Base-by-base conservation (phyloP, 164 flowering plant species). In the Macadamia tetraphylla region DNA sequence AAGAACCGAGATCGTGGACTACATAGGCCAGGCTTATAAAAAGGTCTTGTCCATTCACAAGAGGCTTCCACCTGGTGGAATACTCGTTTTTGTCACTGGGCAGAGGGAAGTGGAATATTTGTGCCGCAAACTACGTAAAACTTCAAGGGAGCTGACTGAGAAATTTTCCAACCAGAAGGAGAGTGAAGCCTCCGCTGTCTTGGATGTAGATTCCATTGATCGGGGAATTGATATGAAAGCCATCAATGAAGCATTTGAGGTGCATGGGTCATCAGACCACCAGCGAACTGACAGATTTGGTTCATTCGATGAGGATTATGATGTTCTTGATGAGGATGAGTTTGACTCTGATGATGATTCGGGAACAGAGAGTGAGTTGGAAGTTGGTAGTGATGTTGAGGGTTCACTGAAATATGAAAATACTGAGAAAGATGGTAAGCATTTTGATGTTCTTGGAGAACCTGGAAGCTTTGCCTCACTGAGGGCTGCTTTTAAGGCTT, bases 81-180 rank as follows among this genome's bases (percentile, higher is more conserved):
- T 95, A 76, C 91, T 95, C 71, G 96, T 95, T 18, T 95, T 92
- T 73, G 90, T 92, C 67, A 95, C 99, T 43, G 98, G 99, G 67
- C 99, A 92, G 79, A 87, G 96, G 79, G 98, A 95, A 84, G 97
- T 95, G 31, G 96, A 95, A 43, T 78, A 80, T 71, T 76, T 95
- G 66, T 92, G 99, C 66, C 66, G 43, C 67, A 92, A 84, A 78
- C 76, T 95, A 29, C 88, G 93, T 9, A 83, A 79, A 76, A 92
- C 88, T 72, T 92, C 96, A 46, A 81, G 30, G 64, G 79, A 89
- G 69, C 68, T 83, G 62, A 62, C 60, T 29, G 51, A 43, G 40
- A 80, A 69, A 11, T 68, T 60, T 14, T 67, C 76, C 52, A 73
- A 72, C 48, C 66, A 62, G 53, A 71, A 1, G 29, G 80, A 35